These are phyloP conservation scores for Carpinus viminea DNA, from an alignment of 306 rosid species.

Conservation along the genomic window DNA sequence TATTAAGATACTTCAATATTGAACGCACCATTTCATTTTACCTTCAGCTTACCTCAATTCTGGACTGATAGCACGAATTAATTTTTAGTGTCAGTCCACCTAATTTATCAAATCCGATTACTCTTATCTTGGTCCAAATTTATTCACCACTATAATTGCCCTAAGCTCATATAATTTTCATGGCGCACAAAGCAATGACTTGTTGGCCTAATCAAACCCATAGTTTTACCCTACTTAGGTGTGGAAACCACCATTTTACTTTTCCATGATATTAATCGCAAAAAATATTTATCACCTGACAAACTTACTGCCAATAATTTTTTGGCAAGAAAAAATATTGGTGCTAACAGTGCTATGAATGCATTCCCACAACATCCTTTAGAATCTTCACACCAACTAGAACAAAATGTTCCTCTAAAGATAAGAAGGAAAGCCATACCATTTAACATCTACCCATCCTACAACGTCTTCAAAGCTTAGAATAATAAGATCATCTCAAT, in stretches of 20 bases:
- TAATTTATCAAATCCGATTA: not conserved
- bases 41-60: not conserved
- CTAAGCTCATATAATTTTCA: not conserved
- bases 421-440: not conserved
- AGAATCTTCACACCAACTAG: not conserved
- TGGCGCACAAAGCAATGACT: not conserved
- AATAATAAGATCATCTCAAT: conserved; percentile 1
- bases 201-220: not conserved
- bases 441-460: not conserved
- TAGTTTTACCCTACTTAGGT: not conserved
- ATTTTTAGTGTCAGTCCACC: not conserved
- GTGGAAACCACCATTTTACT: not conserved
- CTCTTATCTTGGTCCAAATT: not conserved
- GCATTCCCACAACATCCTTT: not conserved
- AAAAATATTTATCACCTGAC: not conserved
- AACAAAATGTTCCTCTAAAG: not conserved
- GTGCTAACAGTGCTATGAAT: not conserved
- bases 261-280: not conserved
- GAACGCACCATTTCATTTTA: not conserved
- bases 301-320: not conserved
- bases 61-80: not conserved
- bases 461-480: not conserved
- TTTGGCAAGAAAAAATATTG: not conserved
- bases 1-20: not conserved
- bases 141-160: not conserved